phyloP scores from a whole-genome alignment of 1,284 basidiomycete genomes.

The Ceratobasidium papillatum region DNA sequence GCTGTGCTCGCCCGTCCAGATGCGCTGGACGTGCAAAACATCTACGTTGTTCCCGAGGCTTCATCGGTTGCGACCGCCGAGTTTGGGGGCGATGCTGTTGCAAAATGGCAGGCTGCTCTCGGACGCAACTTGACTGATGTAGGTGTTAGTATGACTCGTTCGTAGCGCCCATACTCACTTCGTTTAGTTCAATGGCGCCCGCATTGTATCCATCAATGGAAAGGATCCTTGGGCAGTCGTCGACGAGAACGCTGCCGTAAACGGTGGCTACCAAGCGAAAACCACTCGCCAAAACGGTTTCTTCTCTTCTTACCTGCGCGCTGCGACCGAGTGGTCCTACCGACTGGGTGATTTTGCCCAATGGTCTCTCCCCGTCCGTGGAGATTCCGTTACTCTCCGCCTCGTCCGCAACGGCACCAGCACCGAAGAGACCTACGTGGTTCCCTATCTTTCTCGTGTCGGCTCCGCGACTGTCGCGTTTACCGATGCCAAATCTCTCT shows the following conservation, averaged over 20 bases:
- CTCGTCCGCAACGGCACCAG: conserved; percentile 57
- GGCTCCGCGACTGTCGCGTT: conserved; percentile 57
- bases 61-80: conserved; percentile 62
- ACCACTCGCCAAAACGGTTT: conserved; percentile 62
- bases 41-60: conserved; percentile 68
- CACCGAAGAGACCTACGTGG: conserved; percentile 56
- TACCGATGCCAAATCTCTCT: conserved; percentile 61
- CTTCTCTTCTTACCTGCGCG: conserved; percentile 56
- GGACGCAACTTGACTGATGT: conserved; percentile 63
- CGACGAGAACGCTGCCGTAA: conserved; percentile 60
- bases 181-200: conserved; percentile 62
- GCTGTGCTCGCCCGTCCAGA: conserved; percentile 59
- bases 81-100: conserved; percentile 57
- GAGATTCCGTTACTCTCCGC: conserved; percentile 61
- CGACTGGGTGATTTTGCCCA: conserved; percentile 70
- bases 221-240: conserved; percentile 63
- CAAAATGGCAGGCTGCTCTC: conserved; percentile 53
- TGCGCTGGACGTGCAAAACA: conserved; percentile 53
- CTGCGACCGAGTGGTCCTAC: conserved; percentile 62
- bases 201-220: conserved; percentile 63
- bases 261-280: conserved; percentile 57
- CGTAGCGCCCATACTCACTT: not conserved
- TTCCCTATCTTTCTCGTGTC: conserved; percentile 68
- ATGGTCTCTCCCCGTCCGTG: conserved; percentile 61
- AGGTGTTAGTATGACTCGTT: not conserved